Percentiles rank a stretch among this genome's conserved stretches.
These are phyloP conservation scores for Ophiostoma ips DNA, from an alignment of 2,329 filamentous ascomycete genomes.

Conservation along the genomic window DNA sequence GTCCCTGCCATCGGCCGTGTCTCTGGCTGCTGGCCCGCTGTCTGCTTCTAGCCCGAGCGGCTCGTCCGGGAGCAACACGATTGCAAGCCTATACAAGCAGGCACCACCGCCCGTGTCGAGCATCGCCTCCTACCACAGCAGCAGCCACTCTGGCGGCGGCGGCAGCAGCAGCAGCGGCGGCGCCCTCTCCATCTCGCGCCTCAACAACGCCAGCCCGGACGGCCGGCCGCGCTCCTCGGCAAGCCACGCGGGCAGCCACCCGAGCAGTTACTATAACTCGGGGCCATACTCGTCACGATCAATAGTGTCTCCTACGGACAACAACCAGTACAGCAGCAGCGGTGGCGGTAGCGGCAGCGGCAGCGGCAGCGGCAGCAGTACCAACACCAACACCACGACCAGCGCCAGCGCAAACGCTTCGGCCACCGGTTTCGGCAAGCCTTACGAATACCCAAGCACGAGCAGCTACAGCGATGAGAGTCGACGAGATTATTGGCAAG, in stretches of 20 bases:
- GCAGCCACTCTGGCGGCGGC: background rate
- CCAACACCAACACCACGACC: background rate
- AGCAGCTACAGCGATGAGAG: constrained; percentile 41
- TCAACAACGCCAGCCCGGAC: background rate
- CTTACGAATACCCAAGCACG: background rate
- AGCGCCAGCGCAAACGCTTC: background rate
- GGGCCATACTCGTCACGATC: constrained; percentile 4
- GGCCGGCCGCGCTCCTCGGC: background rate
- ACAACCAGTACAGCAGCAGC: constrained; percentile 1
- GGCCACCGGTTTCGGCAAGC: constrained; percentile 26
- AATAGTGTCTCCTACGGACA: background rate
- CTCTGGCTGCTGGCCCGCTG: background rate
- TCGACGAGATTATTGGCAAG: constrained; percentile 56
- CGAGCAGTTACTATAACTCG: background rate
- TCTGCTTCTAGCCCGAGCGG: background rate
- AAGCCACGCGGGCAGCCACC: background rate
- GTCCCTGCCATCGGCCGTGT: background rate
- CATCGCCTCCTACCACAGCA: background rate
- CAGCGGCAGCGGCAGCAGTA: background rate
- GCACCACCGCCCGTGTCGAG: background rate
- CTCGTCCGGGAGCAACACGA: background rate
- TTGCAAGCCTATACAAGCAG: background rate
- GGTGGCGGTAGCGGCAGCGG: background rate
- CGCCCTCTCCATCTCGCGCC: background rate
- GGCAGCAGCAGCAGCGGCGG: background rate